Conservation (phyloP, 176 grass and related monocot genomes). For the Bonia amplexicaulis region DNA sequence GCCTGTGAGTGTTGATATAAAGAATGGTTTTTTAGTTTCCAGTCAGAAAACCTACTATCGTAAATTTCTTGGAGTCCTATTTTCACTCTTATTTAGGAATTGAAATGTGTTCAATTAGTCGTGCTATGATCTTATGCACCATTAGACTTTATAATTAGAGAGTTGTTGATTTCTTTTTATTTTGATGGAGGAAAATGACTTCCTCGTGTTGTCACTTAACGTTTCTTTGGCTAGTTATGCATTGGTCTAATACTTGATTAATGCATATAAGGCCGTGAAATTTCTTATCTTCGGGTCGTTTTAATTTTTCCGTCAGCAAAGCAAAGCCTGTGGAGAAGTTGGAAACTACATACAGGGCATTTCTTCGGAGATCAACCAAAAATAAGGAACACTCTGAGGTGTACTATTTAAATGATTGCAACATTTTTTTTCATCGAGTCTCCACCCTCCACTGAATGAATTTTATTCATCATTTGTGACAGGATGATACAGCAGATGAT, state of each 20-base stretch:
- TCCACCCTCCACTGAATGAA: background rate
- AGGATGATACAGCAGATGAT: constrained; percentile 51
- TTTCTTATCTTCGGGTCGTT: background rate
- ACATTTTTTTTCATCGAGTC: background rate
- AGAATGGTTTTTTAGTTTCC: background rate
- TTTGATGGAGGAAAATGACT: background rate
- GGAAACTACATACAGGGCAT: constrained; percentile 60
- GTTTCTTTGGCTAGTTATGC: background rate
- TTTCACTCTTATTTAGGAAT: background rate
- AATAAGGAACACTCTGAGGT: constrained; percentile 58
- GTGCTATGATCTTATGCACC: background rate
- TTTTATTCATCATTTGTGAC: background rate
- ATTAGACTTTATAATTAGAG: background rate
- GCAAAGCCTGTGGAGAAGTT: constrained; percentile 72
- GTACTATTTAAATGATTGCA: background rate
- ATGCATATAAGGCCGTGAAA: background rate
- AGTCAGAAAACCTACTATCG: background rate
- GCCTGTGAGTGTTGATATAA: background rate
- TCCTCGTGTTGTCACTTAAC: background rate
- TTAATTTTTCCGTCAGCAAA: constrained; percentile 35
- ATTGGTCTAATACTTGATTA: background rate
- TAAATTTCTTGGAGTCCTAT: background rate
- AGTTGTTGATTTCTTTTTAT: background rate
- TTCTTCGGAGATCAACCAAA: constrained; percentile 59
- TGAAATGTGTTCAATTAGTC: background rate